Base-by-base conservation (phyloP, 306 rosid species). In the Ceratonia siliqua region DNA sequence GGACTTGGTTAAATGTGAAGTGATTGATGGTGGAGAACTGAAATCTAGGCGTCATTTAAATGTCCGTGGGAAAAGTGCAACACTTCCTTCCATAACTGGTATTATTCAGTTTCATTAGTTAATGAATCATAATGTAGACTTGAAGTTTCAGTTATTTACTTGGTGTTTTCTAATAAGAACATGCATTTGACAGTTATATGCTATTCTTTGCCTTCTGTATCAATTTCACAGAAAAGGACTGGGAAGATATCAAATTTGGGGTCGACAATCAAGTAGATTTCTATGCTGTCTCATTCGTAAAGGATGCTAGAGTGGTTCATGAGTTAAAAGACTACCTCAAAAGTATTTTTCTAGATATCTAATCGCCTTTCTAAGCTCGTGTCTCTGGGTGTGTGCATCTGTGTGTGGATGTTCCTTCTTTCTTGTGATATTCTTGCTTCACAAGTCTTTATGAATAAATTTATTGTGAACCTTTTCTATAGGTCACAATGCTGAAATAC, bases 231-330 rank as follows among this genome's bases (percentile, higher is more conserved):
- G 97, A 91, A 46, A 94, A 91, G 76, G 98, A 94, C 62, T 94
- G 98, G 98, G 98, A 91, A 74, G 98, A 94, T 88, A 94, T 94
- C 84, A 91, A 90, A 81, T 94, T 94, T 75, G 97, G 98, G 75
- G 97, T 94, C 70, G 97, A 94, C 81, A 94, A 91, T 80, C 86
- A 84, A 84, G 97, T 94, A 58, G 98, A 94, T 79, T 94, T 90
- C 78, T 94, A 90, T 80, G 98, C 98, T 57, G 92, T 94, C 79
- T 94, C 98, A 61, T 94, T 94, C 70, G 98, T 94, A 24, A 94
- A 94, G 81, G 97, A 84, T 76, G 95, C 96, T 69, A 84, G 85
- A 80, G 97, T 94, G 81, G 96, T 94, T 72, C 81, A 88, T 45
- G 97, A 88, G 90, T 88, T 94, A 82, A 91, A 94, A 78, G 81